Evolutionary conservation across 2,329 filamentous ascomycete genomes (phyloP).

Genomic region (Sporothrix humicola): DNA sequence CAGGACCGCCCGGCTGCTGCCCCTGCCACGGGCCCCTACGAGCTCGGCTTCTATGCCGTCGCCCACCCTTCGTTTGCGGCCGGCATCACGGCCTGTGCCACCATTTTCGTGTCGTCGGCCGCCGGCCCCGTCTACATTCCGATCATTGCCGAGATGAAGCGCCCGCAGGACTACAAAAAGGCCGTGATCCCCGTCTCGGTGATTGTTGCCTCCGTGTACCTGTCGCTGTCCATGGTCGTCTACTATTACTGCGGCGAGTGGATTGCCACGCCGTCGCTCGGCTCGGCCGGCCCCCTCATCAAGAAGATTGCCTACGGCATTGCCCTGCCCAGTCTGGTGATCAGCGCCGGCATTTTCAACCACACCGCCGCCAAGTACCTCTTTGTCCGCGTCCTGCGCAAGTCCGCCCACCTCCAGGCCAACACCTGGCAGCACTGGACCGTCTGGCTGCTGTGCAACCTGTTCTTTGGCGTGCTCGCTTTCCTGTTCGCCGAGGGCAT

Average conservation of each 20-base stretch:
- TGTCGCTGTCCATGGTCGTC: slow-evolving; percentile 56
- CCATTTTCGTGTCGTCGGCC: slow-evolving; percentile 60
- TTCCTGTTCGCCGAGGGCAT: slow-evolving; percentile 34
- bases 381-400: slow-evolving; percentile 45
- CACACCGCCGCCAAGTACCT: slow-evolving; percentile 44
- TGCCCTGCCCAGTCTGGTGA: slow-evolving; percentile 59
- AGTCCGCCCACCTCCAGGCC: slow-evolving; percentile 42
- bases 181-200: slow-evolving; percentile 57
- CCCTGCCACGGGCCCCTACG: slow-evolving; percentile 48
- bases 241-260: slow-evolving; percentile 67
- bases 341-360: slow-evolving; percentile 46
- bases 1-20: slow-evolving; percentile 48
- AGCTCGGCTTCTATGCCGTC: slow-evolving; percentile 53
- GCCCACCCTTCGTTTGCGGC: slow-evolving; percentile 61
- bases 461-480: slow-evolving; percentile 29
- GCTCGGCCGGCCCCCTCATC: slow-evolving; percentile 60
- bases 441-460: slow-evolving; percentile 39
- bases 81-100: slow-evolving; percentile 64
- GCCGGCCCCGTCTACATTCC: slow-evolving; percentile 62
- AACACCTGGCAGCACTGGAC: slow-evolving; percentile 43
- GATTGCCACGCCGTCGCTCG: slow-evolving; percentile 62
- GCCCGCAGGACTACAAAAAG: slow-evolving; percentile 64
- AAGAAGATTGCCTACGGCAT: slow-evolving; percentile 68
- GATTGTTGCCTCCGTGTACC: slow-evolving; percentile 57
- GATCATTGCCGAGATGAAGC: slow-evolving; percentile 69